phyloP scores from a whole-genome alignment of 2,329 filamentous ascomycete species.

The Cercospora nicotianae region DNA sequence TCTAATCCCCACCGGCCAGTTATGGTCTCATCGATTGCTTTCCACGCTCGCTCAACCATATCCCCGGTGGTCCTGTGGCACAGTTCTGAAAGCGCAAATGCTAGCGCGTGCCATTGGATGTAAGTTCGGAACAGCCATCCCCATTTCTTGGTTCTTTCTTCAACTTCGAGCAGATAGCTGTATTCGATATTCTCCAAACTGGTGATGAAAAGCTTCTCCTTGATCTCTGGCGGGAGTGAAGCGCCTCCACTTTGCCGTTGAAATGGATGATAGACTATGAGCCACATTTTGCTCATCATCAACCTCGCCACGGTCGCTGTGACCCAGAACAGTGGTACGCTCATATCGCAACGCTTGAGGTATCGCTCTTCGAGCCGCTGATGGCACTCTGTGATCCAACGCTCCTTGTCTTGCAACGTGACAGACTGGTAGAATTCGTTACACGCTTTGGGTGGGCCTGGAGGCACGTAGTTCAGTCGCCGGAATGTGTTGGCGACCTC shows the following conservation, averaged over 20 bases:
- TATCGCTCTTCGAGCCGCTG: constrained; percentile 52
- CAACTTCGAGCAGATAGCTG: constrained; percentile 63
- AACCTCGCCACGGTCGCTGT: constrained; percentile 67
- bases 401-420: constrained; percentile 50
- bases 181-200: constrained; percentile 75
- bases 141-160: constrained; percentile 63
- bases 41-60: constrained; percentile 61
- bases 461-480: constrained; percentile 48
- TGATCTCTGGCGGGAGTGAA: constrained; percentile 60
- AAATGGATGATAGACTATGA: constrained; percentile 74
- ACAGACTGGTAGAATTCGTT: constrained; percentile 47
- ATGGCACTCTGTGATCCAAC: constrained; percentile 52
- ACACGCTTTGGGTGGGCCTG: constrained; percentile 44
- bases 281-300: constrained; percentile 74
- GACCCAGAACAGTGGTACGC: constrained; percentile 65
- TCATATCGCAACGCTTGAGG: constrained; percentile 54
- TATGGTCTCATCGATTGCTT: constrained; percentile 53
- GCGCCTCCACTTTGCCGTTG: constrained; percentile 60
- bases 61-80: constrained; percentile 58
- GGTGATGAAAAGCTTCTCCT: constrained; percentile 68
- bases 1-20: constrained; percentile 45
- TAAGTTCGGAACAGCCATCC: constrained; percentile 65
- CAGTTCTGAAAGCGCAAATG: constrained; percentile 61
- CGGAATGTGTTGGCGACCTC: constrained; percentile 53
- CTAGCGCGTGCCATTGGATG: constrained; percentile 65